Evolutionary conservation across 1,284 basidiomycete species (phyloP).

Genomic region (Ustilago esculenta): DNA sequence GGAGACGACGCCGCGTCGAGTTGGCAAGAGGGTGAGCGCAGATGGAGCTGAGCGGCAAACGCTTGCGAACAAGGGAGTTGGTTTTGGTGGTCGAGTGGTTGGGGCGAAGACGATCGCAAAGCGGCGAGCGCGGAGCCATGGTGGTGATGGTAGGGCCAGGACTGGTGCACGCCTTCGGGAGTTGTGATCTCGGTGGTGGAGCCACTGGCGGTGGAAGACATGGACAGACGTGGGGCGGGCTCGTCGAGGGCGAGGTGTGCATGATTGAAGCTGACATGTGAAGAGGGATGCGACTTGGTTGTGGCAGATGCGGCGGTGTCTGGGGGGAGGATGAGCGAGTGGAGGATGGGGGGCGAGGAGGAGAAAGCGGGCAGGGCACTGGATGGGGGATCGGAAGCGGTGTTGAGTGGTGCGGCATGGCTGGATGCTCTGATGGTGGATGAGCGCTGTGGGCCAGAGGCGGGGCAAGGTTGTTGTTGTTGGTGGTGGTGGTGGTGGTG

Average conservation of each 20-base stretch:
- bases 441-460: constrained; percentile 13
- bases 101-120: constrained; percentile 4
- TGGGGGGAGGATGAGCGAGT: constrained; percentile 12
- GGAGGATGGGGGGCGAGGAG: constrained; percentile 20
- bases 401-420: constrained; percentile 1
- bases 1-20: constrained; percentile 4
- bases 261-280: not conserved
- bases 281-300: not conserved
- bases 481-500: not conserved
- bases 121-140: constrained; percentile 14
- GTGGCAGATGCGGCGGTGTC: not conserved
- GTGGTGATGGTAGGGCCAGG: constrained; percentile 23
- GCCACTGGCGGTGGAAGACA: constrained; percentile 48
- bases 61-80: constrained; percentile 1
- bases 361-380: constrained; percentile 2
- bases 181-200: constrained; percentile 44
- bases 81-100: constrained; percentile 1
- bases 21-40: constrained; percentile 11
- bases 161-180: constrained; percentile 38
- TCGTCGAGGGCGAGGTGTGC: constrained; percentile 10
- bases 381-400: not conserved
- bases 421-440: constrained; percentile 25
- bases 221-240: constrained; percentile 46
- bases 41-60: not conserved
- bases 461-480: not conserved